Conservation (phyloP, 176 grass and related monocot species). For the Oryza officinalis region DNA sequence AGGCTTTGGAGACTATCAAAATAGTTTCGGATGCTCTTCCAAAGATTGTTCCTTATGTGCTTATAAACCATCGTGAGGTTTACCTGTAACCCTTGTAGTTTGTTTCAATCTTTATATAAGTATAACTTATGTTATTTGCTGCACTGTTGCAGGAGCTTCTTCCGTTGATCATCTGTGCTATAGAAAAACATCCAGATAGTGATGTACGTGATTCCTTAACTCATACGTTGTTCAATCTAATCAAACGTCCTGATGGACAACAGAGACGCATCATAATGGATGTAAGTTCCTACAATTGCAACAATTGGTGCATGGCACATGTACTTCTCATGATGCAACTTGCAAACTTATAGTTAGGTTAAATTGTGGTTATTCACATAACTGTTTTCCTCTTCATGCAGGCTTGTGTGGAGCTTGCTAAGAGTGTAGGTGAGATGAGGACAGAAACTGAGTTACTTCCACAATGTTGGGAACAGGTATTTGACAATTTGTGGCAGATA, state of each 20-base stretch:
- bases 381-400: constrained; percentile 43
- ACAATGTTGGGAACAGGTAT: constrained; percentile 99
- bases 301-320: constrained; percentile 17
- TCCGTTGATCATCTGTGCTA: constrained; percentile 99
- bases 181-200: constrained; percentile 92
- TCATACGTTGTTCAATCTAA: constrained; percentile 96
- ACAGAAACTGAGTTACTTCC: constrained; percentile 97
- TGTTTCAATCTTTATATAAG: constrained; percentile 32
- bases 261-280: constrained; percentile 93
- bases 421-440: constrained; percentile 94
- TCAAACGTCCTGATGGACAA: constrained; percentile 92
- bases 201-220: constrained; percentile 87
- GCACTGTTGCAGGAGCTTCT: constrained; percentile 79
- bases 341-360: constrained; percentile 13
- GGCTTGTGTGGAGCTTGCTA: constrained; percentile 88
- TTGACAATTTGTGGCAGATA: constrained; percentile 3
- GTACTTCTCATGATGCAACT: not conserved
- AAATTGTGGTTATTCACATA: not conserved
- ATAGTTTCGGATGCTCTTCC: constrained; percentile 97
- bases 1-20: constrained; percentile 95
- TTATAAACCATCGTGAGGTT: constrained; percentile 99
- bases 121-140: constrained; percentile 40
- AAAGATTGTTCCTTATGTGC: constrained; percentile 96
- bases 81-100: constrained; percentile 49
- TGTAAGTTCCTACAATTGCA: constrained; percentile 49